Conservation (phyloP, 192 early-diverging fungal genomes). For the Coemansia sp. region DNA sequence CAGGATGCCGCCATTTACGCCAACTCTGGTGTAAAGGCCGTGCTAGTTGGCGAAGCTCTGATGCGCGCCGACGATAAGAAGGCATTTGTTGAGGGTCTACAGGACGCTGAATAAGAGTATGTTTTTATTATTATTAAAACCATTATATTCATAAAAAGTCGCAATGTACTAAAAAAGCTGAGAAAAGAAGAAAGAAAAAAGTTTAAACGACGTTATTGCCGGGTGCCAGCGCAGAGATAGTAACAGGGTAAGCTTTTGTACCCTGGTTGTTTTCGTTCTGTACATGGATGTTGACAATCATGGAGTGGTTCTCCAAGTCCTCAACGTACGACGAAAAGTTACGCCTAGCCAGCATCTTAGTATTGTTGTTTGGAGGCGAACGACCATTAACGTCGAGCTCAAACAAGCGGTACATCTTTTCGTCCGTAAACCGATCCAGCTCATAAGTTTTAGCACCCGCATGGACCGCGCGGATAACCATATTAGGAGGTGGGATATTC, state of each 20-base stretch:
- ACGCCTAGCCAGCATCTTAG: conserved; percentile 63
- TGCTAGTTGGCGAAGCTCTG: conserved; percentile 94
- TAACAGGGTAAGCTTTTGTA: conserved; percentile 57
- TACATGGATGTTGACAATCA: conserved; percentile 62
- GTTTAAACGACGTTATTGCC: conserved; percentile 24
- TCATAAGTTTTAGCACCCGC: conserved; percentile 60
- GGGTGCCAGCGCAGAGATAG: conserved; percentile 41
- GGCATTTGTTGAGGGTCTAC: conserved; percentile 75
- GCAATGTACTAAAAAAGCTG: conserved; percentile 5
- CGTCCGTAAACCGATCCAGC: conserved; percentile 66
- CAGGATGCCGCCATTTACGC: conserved; percentile 84
- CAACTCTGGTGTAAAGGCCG: conserved; percentile 74
- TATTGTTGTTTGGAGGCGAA: conserved; percentile 53
- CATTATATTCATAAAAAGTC: conserved; percentile 1
- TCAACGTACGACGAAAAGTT: conserved; percentile 64
- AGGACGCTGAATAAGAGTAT: conserved; percentile 7
- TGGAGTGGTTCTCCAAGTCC: conserved; percentile 26
- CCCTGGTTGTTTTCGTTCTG: conserved; percentile 60
- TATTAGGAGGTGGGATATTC: conserved; percentile 76
- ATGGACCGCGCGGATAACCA: conserved; percentile 71
- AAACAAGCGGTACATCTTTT: conserved; percentile 77
- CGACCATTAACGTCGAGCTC: conserved; percentile 70
- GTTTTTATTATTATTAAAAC: neutral
- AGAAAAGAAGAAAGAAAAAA: neutral
- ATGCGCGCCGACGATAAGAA: conserved; percentile 83